Conservation (phyloP, 805 yeast genomes). For the Candida parachauliodes region DNA sequence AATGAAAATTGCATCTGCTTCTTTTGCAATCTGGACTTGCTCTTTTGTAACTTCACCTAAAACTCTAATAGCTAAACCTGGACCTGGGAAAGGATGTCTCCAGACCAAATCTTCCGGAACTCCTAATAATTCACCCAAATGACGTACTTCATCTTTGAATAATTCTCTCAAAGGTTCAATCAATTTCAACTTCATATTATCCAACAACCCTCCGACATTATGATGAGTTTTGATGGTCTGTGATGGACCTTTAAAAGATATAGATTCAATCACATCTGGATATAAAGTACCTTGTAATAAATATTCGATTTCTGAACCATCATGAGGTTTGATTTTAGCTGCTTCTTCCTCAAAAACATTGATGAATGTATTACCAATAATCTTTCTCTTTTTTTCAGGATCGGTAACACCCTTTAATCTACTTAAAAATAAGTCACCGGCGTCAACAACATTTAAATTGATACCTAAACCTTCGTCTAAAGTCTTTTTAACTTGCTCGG, state of each 20-base stretch:
- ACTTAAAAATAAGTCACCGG: slow-evolving; percentile 81
- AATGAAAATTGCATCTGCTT: slow-evolving; percentile 93
- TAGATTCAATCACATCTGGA: slow-evolving; percentile 98
- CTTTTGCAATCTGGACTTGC: slow-evolving; percentile 95
- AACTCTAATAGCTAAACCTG: slow-evolving; percentile 98
- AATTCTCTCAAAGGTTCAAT: slow-evolving; percentile 98
- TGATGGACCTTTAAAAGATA: slow-evolving; percentile 98
- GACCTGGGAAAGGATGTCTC: slow-evolving; percentile 99
- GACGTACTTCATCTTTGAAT: slow-evolving; percentile 98
- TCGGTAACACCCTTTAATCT: slow-evolving; percentile 92
- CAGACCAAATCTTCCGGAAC: slow-evolving; percentile 96
- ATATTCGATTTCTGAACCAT: slow-evolving; percentile 87
- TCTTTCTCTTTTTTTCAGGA: slow-evolving; percentile 98
- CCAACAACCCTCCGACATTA: slow-evolving; percentile 97
- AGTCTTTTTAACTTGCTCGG: slow-evolving; percentile 82
- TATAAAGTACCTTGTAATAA: slow-evolving; percentile 95
- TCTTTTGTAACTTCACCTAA: slow-evolving; percentile 92
- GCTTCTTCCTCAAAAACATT: slow-evolving; percentile 97
- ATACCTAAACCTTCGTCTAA: slow-evolving; percentile 92
- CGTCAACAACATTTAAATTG: slow-evolving; percentile 91
- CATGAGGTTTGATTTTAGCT: slow-evolving; percentile 81
- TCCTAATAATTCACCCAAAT: slow-evolving; percentile 89
- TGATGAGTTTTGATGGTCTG: slow-evolving; percentile 99
- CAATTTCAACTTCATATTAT: slow-evolving; percentile 96
- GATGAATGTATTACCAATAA: slow-evolving; percentile 96